A percentile compares a stretch with the other conserved stretches of the same genome.
phyloP scores from a whole-genome alignment of 768 basidiomycete genomes.

The Boletellus ananas region DNA sequence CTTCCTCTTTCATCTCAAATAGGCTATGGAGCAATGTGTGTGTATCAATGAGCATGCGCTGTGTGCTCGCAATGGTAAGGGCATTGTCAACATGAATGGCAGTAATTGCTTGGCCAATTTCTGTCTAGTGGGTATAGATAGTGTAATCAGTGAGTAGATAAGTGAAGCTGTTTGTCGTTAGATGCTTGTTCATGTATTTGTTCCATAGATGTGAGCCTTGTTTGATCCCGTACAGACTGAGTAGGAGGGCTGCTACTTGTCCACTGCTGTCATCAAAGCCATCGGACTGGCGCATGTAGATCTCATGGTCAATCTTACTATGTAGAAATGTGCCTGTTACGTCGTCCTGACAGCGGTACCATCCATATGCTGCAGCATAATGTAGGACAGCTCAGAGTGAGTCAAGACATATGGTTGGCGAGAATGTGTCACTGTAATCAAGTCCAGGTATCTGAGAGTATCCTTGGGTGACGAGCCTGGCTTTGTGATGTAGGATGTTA shows the following conservation, averaged over 20 bases:
- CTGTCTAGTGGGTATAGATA: not conserved
- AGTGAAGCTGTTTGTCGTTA: not conserved
- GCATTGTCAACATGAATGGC: slow-evolving; percentile 3
- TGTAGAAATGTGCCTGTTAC: slow-evolving; percentile 8
- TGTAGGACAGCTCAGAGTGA: slow-evolving; percentile 22
- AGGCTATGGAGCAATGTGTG: no score
- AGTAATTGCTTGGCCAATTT: not conserved
- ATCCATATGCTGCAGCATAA: slow-evolving; percentile 4
- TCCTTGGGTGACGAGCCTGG: slow-evolving; percentile 39
- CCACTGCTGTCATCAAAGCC: slow-evolving; percentile 29
- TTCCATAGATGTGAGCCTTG: slow-evolving; percentile 36
- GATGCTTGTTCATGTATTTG: slow-evolving; percentile 10
- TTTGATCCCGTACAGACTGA: slow-evolving; percentile 38
- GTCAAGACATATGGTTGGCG: slow-evolving; percentile 24
- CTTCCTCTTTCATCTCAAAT: no score
- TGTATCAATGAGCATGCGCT: no score
- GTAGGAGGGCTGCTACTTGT: slow-evolving; percentile 20
- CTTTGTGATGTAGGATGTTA: slow-evolving; percentile 28
- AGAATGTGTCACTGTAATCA: slow-evolving; percentile 34
- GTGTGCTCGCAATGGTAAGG: not conserved
- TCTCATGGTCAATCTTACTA: slow-evolving; percentile 24
- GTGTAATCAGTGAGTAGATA: not conserved
- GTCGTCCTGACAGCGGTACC: slow-evolving; percentile 7
- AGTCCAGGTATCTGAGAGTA: slow-evolving; percentile 36
- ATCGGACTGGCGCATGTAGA: slow-evolving; percentile 39